Conservation (phyloP, 345 rosid genomes). For the Cardiospermum halicacabum region DNA sequence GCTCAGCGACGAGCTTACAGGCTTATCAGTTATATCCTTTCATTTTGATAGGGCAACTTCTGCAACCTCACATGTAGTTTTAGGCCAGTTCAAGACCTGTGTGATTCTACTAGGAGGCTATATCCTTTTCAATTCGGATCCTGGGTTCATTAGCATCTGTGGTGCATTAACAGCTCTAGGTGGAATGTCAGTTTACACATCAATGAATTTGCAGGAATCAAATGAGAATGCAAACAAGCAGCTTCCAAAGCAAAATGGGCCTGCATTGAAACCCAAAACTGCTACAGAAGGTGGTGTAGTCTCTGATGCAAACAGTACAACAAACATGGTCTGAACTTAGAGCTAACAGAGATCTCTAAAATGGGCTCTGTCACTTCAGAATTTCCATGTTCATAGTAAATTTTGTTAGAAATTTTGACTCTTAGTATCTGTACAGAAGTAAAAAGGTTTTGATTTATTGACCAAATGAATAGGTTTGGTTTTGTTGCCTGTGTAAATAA, state of each 20-base stretch:
- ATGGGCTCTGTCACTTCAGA: neutral
- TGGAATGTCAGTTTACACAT: conserved; percentile 79
- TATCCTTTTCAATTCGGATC: conserved; percentile 64
- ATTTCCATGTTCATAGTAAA: neutral
- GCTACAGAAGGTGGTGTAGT: conserved; percentile 23
- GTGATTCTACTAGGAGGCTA: conserved; percentile 82
- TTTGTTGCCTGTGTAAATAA: too few species aligned
- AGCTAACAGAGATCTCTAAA: neutral
- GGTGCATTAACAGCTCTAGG: conserved; percentile 69
- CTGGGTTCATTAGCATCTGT: conserved; percentile 69
- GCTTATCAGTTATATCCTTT: too few species aligned
- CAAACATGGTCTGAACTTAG: conserved; percentile 10
- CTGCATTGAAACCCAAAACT: conserved; percentile 37
- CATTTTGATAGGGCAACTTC: conserved; percentile 73
- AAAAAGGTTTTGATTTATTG: neutral
- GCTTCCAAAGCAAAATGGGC: conserved; percentile 33
- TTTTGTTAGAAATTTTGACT: conserved; percentile 1
- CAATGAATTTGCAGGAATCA: conserved; percentile 49
- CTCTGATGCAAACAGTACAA: neutral
- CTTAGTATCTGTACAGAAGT: neutral
- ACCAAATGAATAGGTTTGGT: too few species aligned
- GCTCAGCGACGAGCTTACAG: neutral
- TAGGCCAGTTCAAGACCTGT: conserved; percentile 96
- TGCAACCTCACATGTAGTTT: conserved; percentile 86
- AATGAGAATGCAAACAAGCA: conserved; percentile 33